These are phyloP conservation scores for Meyerozyma sp. DNA, from an alignment of 1,139 yeast genomes.

Conservation along the genomic window DNA sequence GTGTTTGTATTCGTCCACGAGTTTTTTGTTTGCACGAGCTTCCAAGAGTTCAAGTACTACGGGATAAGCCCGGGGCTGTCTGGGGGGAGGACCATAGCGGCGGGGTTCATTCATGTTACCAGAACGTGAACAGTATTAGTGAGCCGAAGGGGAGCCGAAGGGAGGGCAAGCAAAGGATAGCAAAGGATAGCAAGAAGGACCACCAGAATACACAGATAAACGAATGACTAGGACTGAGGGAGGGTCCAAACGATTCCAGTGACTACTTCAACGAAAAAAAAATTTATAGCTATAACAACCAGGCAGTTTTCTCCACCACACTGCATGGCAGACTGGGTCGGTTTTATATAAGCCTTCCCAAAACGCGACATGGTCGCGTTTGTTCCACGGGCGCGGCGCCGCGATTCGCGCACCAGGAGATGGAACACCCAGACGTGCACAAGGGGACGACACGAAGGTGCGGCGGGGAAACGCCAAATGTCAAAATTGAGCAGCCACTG, in stretches of 20 bases:
- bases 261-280: not conserved
- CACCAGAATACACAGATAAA: not conserved
- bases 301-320: not conserved
- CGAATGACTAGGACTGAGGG: not conserved
- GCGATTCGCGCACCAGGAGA: conserved; percentile 1
- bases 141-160: not conserved
- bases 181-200: not conserved
- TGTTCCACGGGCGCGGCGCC: not conserved
- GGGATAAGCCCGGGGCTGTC: conserved; percentile 33
- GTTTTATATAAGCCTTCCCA: not conserved
- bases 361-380: not conserved
- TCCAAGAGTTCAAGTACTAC: conserved; percentile 44
- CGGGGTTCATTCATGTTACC: conserved; percentile 1
- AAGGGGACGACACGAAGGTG: not conserved
- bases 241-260: not conserved
- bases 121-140: not conserved
- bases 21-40: conserved; percentile 36
- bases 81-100: conserved; percentile 41
- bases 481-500: no score
- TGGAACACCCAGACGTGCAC: not conserved
- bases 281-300: not conserved
- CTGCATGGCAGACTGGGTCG: not conserved
- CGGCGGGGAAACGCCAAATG: not conserved
- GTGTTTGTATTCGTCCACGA: conserved; percentile 36
- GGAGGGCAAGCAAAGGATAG: not conserved